Conservation (phyloP, 257 asterid species). For the Eustoma russellianum region DNA sequence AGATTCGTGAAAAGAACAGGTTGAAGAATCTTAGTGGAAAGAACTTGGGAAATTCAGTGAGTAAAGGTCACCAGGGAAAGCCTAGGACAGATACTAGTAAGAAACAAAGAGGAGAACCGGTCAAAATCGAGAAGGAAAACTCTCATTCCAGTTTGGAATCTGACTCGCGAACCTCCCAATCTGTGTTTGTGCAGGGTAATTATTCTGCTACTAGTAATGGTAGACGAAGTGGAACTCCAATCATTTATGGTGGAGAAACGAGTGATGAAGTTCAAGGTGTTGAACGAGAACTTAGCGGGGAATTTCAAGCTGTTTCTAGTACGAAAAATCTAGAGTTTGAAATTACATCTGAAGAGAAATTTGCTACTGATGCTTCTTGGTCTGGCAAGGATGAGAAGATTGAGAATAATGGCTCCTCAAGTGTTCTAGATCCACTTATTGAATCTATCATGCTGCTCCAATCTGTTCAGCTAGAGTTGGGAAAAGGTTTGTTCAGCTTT, state of each 20-base stretch:
- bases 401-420: conserved; percentile 32
- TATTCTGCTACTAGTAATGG: conserved; percentile 39
- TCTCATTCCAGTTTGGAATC: conserved; percentile 94
- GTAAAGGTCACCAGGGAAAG: conserved; percentile 33
- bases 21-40: conserved; percentile 36
- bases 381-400: conserved; percentile 38
- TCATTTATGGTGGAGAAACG: conserved; percentile 40
- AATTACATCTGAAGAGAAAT: conserved; percentile 33
- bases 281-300: conserved; percentile 28
- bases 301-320: conserved; percentile 28
- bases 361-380: conserved; percentile 43
- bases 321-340: conserved; percentile 32
- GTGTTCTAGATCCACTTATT: conserved; percentile 36
- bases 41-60: conserved; percentile 28
- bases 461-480: conserved; percentile 50
- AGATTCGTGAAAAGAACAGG: conserved; percentile 29
- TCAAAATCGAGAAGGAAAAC: conserved; percentile 80
- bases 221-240: conserved; percentile 29
- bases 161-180: conserved; percentile 71
- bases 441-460: conserved; percentile 45
- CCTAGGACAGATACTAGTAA: conserved; percentile 31
- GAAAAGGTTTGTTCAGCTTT: conserved; percentile 38
- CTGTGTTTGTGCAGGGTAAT: conserved; percentile 65
- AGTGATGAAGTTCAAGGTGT: conserved; percentile 43
- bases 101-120: conserved; percentile 54